Conservation (phyloP, 78 protist genomes). For the Dictyostelium purpureum region DNA sequence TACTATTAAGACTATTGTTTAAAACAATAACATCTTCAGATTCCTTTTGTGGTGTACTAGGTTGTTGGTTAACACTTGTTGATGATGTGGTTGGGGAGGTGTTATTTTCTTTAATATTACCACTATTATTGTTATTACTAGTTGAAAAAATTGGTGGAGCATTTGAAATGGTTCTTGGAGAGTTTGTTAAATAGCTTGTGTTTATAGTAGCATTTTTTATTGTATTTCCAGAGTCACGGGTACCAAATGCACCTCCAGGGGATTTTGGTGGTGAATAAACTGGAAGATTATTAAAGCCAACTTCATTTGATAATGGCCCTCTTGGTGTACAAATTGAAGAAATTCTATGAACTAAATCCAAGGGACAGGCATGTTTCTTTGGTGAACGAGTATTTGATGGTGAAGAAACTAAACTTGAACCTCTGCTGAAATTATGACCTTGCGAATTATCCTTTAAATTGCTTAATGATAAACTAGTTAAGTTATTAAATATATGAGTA, state of each 20-base stretch:
- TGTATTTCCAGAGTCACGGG: not conserved
- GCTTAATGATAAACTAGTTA: no score
- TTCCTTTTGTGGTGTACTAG: not conserved
- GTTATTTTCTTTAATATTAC: not conserved
- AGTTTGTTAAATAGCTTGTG: not conserved
- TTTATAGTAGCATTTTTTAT: not conserved
- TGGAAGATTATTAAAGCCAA: not conserved
- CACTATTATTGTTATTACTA: not conserved
- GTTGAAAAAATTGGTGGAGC: not conserved
- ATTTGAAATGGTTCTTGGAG: not conserved
- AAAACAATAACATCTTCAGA: not conserved
- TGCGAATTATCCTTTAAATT: not conserved
- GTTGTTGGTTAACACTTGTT: not conserved
- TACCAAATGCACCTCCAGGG: not conserved
- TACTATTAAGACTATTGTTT: not conserved
- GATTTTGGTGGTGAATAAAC: conserved; percentile 4
- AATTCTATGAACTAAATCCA: conserved; percentile 24
- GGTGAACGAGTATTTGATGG: not conserved
- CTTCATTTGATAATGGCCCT: not conserved
- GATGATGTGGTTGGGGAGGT: not conserved
- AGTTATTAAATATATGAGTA: not conserved
- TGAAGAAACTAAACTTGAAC: not conserved
- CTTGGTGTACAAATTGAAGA: conserved; percentile 27
- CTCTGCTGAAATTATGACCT: not conserved
- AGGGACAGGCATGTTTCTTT: not conserved